Percentiles rank a stretch among this genome's conserved stretches.
Evolutionary conservation across 208 protist genomes (phyloP).

Genomic region (Herpetomonas samuelpessoai): DNA sequence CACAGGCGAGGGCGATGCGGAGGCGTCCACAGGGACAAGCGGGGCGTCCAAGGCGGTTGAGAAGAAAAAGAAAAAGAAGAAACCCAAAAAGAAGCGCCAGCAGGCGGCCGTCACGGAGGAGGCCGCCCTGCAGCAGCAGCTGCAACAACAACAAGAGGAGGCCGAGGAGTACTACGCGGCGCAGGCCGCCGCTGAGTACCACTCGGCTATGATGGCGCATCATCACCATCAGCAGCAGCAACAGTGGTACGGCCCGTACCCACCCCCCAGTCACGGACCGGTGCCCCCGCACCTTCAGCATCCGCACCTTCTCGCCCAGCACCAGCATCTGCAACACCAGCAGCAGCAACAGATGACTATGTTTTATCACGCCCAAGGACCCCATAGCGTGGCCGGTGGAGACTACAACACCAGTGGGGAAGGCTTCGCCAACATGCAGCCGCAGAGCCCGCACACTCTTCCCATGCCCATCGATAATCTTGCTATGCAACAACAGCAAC

Average conservation of each 20-base stretch:
- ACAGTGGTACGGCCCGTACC: background rate
- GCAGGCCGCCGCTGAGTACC: background rate
- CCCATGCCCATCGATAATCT: too few species aligned
- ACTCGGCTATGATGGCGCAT: background rate
- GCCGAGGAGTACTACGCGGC: background rate
- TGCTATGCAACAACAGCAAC: conserved; percentile 2
- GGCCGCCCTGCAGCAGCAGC: background rate
- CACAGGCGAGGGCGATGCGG: too few species aligned
- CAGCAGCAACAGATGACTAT: conserved; percentile 7
- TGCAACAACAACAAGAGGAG: background rate
- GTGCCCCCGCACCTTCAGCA: background rate
- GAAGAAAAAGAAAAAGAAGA: conserved; percentile 16
- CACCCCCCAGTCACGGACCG: background rate
- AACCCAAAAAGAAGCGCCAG: conserved; percentile 31
- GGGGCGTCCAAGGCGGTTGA: background rate
- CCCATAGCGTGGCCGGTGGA: too few species aligned
- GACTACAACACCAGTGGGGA: too few species aligned
- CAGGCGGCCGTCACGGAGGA: conserved; percentile 1
- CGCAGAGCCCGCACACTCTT: too few species aligned
- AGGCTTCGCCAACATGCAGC: too few species aligned
- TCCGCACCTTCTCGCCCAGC: background rate
- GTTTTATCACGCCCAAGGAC: background rate
- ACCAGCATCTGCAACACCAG: conserved; percentile 12
- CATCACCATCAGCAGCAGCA: conserved; percentile 7
- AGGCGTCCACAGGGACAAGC: too few species aligned